Evolutionary conservation across 176 grass and related monocot species (phyloP), one percentile per base, ranked within the genome.

Genomic region (Oryza brachyantha): DNA sequence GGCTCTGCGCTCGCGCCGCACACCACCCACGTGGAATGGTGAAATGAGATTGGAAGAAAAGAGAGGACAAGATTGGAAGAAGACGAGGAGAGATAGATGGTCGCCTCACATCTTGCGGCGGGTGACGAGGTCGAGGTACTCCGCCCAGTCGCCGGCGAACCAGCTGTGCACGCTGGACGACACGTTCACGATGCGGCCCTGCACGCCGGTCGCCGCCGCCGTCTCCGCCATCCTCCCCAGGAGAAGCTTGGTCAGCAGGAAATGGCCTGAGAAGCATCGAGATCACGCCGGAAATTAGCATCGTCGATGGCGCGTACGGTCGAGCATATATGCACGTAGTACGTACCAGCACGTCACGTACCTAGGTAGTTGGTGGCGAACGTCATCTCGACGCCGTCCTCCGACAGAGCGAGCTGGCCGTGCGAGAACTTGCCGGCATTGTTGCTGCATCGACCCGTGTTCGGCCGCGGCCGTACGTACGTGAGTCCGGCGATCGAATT

Each of bases 401-500:
- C 96, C 13, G 92, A 87, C 59, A 98, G 82, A 78, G 92, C 88
- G 60, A 85, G 77, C 77, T 93, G 85, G 1, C 93, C 96, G 64
- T 95, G 88, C n/a, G 92, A 94, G 80, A 98, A 98, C 81, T 94
- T 98, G 64, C 96, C 96, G 14, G 96, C 96, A 70, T 98, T 98
- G 82, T 98, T 98, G 84, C 94, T 97, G 89, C 64, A 71, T 24
- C 75, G n/a, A n/a, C n/a, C n/a, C n/a, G n/a, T 37, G 40, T 55
- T 34, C 50, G 12, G 5, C 5, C 45, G 16, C 2, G n/a, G n/a
- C 13, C 46, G 50, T 48, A 17, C 45, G 40, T 42, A 42, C 11
- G 40, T 42, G 40, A 42, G 40, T 52, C 46, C 46, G 46, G 46
- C 46, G 52, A 57, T 57, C 52, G 52, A 57, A 57, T 57, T 57